Evolutionary conservation across 768 basidiomycete species (phyloP).

Genomic region (Crucibulum laeve): DNA sequence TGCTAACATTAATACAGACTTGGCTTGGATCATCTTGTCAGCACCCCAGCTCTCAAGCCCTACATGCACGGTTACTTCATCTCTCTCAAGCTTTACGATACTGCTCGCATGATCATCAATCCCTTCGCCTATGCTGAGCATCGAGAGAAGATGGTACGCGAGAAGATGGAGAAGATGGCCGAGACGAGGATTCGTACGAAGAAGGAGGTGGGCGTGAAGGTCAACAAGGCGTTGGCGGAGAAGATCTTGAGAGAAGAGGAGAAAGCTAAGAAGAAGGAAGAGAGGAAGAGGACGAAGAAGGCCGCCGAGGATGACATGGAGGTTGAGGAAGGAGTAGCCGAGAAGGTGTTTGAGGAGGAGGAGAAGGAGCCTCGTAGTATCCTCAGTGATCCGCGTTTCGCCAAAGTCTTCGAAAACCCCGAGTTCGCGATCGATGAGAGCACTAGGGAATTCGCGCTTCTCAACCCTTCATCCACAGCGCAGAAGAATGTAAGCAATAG

Average conservation of each 20-base stretch:
- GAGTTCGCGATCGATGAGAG: slow-evolving; percentile 90
- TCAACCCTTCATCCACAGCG: slow-evolving; percentile 83
- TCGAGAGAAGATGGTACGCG: slow-evolving; percentile 80
- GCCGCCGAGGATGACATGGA: slow-evolving; percentile 31
- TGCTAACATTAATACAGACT: slow-evolving; percentile 45
- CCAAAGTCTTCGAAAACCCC: slow-evolving; percentile 85
- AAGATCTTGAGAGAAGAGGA: slow-evolving; percentile 69
- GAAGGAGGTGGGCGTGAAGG: slow-evolving; percentile 71
- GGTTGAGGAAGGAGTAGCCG: slow-evolving; percentile 27
- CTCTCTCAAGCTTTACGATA: slow-evolving; percentile 92
- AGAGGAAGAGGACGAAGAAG: slow-evolving; percentile 46
- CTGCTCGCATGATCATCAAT: slow-evolving; percentile 93
- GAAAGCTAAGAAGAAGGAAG: slow-evolving; percentile 49
- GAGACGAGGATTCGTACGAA: slow-evolving; percentile 87
- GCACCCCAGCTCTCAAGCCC: slow-evolving; percentile 93
- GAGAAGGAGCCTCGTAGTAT: slow-evolving; percentile 39
- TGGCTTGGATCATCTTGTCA: slow-evolving; percentile 92
- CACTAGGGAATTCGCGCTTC: slow-evolving; percentile 83
- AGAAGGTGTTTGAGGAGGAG: slow-evolving; percentile 27
- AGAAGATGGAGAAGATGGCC: slow-evolving; percentile 90
- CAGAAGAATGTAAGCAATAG: slow-evolving; percentile 38
- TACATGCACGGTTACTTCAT: slow-evolving; percentile 99
- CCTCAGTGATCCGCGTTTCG: slow-evolving; percentile 86
- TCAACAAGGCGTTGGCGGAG: slow-evolving; percentile 79
- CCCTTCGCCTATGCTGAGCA: slow-evolving; percentile 95